Evolutionary conservation across 106 monocot species (phyloP).

Genomic region (Apostasia shenzhenica): DNA sequence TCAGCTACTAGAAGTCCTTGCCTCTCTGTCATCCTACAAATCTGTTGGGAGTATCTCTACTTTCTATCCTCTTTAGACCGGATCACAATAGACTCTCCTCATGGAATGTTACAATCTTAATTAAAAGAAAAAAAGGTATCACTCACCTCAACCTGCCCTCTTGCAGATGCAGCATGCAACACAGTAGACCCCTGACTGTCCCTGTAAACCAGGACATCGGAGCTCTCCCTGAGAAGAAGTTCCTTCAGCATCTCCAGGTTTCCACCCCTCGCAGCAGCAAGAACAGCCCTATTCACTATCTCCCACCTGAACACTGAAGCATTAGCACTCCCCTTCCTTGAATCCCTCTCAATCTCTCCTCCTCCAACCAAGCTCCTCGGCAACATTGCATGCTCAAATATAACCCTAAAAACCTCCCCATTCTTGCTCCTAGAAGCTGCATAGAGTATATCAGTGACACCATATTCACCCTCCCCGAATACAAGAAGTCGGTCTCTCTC

Average conservation of each 20-base stretch:
- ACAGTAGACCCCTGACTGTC: slow-evolving; percentile 63
- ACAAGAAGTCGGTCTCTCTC: slow-evolving; percentile 48
- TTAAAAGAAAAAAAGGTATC: no score
- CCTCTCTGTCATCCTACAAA: no score
- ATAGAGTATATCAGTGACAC: slow-evolving; percentile 75
- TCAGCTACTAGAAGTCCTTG: no score
- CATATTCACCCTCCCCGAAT: slow-evolving; percentile 88
- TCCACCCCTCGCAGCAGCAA: slow-evolving; percentile 75
- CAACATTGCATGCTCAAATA: slow-evolving; percentile 39
- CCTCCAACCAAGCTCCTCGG: slow-evolving; percentile 52
- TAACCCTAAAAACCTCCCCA: slow-evolving; percentile 44
- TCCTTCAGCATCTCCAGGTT: slow-evolving; percentile 62
- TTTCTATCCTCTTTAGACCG: no score
- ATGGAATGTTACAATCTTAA: no score
- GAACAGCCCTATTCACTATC: slow-evolving; percentile 61
- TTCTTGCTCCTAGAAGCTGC: slow-evolving; percentile 69
- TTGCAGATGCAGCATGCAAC: slow-evolving; percentile 67
- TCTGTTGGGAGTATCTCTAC: no score
- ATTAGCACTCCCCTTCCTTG: slow-evolving; percentile 2
- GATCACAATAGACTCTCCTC: no score
- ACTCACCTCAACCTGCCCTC: slow-evolving; percentile 76
- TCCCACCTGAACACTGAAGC: slow-evolving; percentile 38
- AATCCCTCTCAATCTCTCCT: slow-evolving; percentile 25
- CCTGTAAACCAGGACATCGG: slow-evolving; percentile 39
- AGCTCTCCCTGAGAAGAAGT: slow-evolving; percentile 29